phyloP scores from a whole-genome alignment of 352 stramenopile species.

The Sclerospora graminicola region DNA sequence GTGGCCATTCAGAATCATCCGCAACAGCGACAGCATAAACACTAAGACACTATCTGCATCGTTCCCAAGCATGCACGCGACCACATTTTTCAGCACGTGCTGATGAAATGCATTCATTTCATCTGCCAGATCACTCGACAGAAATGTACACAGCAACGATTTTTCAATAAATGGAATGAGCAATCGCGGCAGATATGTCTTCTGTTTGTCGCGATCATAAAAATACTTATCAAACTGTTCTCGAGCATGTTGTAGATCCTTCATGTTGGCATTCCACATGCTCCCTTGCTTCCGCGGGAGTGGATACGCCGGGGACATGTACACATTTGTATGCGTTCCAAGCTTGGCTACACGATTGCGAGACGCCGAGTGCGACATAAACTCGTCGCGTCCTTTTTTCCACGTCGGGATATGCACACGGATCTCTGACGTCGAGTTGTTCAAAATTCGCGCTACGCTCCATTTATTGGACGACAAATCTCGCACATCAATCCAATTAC shows the following conservation, averaged over 20 bases:
- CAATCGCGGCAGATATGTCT: constrained; percentile 37
- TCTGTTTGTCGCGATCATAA: constrained; percentile 36
- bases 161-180: constrained; percentile 69
- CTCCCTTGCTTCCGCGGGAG: constrained; percentile 61
- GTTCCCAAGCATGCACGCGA: constrained; percentile 51
- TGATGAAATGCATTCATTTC: constrained; percentile 75
- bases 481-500: constrained; percentile 76
- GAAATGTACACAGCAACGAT: constrained; percentile 56
- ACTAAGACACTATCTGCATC: constrained; percentile 24
- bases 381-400: constrained; percentile 62
- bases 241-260: constrained; percentile 50
- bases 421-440: constrained; percentile 50
- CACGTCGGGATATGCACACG: constrained; percentile 60
- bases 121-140: constrained; percentile 57
- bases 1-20: constrained; percentile 72
- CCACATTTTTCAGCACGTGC: constrained; percentile 66
- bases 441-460: constrained; percentile 65
- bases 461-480: constrained; percentile 70
- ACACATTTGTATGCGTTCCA: constrained; percentile 61
- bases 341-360: constrained; percentile 59
- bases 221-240: constrained; percentile 72
- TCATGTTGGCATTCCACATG: constrained; percentile 50
- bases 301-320: constrained; percentile 75
- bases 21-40: constrained; percentile 52
- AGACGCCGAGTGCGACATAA: constrained; percentile 44